phyloP scores from a whole-genome alignment of 2,329 filamentous ascomycete genomes.

The Clarireedia homoeocarpa region DNA sequence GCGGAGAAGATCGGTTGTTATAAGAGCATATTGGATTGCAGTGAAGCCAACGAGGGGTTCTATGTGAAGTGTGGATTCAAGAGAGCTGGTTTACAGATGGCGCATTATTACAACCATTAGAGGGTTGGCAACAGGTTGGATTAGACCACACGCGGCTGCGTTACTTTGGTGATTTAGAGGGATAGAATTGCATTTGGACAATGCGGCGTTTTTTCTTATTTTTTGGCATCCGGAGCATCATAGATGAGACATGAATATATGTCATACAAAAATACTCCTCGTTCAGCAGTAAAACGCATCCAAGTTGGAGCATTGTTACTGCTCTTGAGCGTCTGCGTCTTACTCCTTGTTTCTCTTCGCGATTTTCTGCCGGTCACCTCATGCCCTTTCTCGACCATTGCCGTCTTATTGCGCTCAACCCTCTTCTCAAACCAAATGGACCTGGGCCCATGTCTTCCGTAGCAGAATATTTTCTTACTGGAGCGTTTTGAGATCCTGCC shows the following conservation, averaged over 20 bases:
- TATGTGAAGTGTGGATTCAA: slow-evolving; percentile 97
- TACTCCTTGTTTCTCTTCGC: too few relatives aligned
- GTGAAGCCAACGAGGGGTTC: slow-evolving; percentile 92
- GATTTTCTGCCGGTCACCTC: too few relatives aligned
- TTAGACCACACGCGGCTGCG: background rate
- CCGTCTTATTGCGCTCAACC: background rate
- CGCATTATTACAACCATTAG: slow-evolving; percentile 64
- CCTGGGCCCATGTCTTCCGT: background rate
- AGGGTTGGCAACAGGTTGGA: background rate
- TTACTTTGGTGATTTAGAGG: background rate
- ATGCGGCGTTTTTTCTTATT: background rate
- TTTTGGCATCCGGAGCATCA: background rate
- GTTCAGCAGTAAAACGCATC: too few relatives aligned
- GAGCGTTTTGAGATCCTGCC: background rate
- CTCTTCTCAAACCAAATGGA: background rate
- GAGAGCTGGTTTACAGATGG: slow-evolving; percentile 90
- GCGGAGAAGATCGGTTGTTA: slow-evolving; percentile 88
- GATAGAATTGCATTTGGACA: background rate
- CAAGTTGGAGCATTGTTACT: too few relatives aligned
- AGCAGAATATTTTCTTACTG: background rate
- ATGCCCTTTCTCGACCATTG: too few relatives aligned
- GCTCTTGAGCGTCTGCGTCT: too few relatives aligned
- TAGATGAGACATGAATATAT: background rate
- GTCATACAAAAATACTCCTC: background rate
- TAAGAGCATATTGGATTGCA: slow-evolving; percentile 95